Conservation (phyloP, 148 eudicot genomes). For the Dianthus caryophyllus region DNA sequence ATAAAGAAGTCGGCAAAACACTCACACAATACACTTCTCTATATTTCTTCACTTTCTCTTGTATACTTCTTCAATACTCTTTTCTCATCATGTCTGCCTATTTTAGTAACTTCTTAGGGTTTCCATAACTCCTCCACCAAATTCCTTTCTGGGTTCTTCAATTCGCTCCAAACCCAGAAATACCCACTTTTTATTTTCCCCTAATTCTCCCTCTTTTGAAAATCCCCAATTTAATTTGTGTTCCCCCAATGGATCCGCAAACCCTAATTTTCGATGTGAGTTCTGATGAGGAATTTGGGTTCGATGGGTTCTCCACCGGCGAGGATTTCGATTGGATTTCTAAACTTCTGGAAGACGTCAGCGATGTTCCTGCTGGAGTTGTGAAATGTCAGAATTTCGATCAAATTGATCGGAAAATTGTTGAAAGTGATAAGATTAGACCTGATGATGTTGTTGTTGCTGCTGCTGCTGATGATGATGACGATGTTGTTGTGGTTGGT, state of each 20-base stretch:
- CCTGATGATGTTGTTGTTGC: conserved; percentile 3
- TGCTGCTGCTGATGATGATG: conserved; percentile 51
- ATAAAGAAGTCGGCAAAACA: no score
- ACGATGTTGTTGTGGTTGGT: conserved; percentile 55
- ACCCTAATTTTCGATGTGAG: conserved; percentile 42
- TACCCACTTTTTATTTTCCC: conserved; percentile 6
- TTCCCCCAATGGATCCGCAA: conserved; percentile 14
- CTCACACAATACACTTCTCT: no score
- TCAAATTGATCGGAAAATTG: not conserved
- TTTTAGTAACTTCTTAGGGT: conserved; percentile 6
- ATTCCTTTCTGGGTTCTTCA: conserved; percentile 7
- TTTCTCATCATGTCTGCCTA: not conserved
- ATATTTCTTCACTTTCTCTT: no score
- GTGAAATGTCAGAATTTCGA: not conserved
- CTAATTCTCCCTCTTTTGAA: not conserved
- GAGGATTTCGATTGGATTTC: conserved; percentile 51
- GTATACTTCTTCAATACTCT: no score
- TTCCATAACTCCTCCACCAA: not conserved
- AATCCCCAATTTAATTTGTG: not conserved
- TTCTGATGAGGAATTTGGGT: conserved; percentile 64
- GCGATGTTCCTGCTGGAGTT: not conserved
- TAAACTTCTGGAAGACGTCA: conserved; percentile 28
- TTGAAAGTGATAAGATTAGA: not conserved
- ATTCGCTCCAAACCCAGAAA: not conserved
- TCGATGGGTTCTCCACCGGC: conserved; percentile 25